Evolutionary conservation across 169 alveolate genomes (phyloP).

Genomic region (Plasmodium gaboni): DNA sequence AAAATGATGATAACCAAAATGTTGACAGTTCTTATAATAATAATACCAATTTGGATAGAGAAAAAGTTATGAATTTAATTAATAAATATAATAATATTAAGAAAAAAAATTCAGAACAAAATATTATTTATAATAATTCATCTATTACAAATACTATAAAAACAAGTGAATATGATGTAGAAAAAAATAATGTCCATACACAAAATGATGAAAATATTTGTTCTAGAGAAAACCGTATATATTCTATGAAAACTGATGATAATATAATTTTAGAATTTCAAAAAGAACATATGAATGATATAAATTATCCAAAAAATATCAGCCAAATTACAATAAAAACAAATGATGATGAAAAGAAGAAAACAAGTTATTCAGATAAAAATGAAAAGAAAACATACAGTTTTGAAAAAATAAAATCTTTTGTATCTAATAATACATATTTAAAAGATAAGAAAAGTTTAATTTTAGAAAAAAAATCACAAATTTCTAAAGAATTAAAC

Average conservation of each 20-base stretch:
- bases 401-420: slow-evolving; percentile 48
- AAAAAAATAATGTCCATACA: not conserved
- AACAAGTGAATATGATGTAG: not conserved
- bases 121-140: not conserved
- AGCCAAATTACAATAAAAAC: not conserved
- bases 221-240: not conserved
- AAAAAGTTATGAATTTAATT: not conserved
- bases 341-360: slow-evolving; percentile 7
- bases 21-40: not conserved
- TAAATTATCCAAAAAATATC: not conserved
- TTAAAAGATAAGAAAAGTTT: slow-evolving; percentile 41
- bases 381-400: slow-evolving; percentile 33
- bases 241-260: slow-evolving; percentile 18
- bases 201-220: not conserved
- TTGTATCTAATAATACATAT: slow-evolving; percentile 43
- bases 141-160: not conserved
- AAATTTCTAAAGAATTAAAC: slow-evolving; percentile 33
- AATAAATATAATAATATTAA: not conserved
- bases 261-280: slow-evolving; percentile 4
- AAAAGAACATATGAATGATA: slow-evolving; percentile 3
- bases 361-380: not conserved
- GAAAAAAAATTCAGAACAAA: slow-evolving; percentile 3
- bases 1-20: not conserved
- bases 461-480: slow-evolving; percentile 16
- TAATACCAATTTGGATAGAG: not conserved